phyloP scores from a whole-genome alignment of 495 filamentous ascomycete species.

The Chaetomium cochliodes region DNA sequence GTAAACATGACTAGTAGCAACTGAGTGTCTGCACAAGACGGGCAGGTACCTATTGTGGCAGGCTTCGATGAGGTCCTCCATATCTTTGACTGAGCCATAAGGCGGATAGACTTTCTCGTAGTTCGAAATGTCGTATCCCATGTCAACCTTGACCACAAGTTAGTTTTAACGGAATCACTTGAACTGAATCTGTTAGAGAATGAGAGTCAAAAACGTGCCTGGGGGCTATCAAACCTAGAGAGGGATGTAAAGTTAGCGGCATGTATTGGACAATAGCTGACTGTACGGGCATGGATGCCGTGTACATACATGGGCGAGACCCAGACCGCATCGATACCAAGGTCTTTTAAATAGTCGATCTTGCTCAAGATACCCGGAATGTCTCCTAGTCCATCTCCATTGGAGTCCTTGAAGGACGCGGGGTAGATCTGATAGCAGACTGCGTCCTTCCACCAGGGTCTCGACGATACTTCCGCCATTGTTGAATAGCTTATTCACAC shows the following conservation, averaged over 20 bases:
- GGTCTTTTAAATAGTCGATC: constrained; percentile 61
- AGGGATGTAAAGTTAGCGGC: background rate
- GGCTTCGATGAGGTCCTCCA: constrained; percentile 54
- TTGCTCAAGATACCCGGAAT: constrained; percentile 66
- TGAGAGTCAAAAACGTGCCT: constrained; percentile 34
- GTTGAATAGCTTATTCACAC: background rate
- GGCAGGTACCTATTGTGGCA: constrained; percentile 51
- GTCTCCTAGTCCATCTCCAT: constrained; percentile 66
- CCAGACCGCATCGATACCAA: constrained; percentile 68
- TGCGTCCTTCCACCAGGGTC: constrained; percentile 44
- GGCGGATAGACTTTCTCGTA: constrained; percentile 60
- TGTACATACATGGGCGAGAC: constrained; percentile 57
- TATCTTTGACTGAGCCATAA: constrained; percentile 62
- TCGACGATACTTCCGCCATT: constrained; percentile 18
- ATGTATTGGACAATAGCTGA: too few relatives aligned
- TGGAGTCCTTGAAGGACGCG: constrained; percentile 65
- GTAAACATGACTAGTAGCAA: background rate
- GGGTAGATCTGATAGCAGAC: constrained; percentile 71
- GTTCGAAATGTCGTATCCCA: constrained; percentile 64
- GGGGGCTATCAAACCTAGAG: constrained; percentile 58
- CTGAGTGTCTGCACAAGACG: background rate
- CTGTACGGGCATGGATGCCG: background rate
- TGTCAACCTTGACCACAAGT: constrained; percentile 40
- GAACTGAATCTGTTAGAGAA: background rate
- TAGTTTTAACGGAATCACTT: background rate